Evolutionary conservation across 768 basidiomycete genomes (phyloP).

Genomic region (Mrakia gelida): DNA sequence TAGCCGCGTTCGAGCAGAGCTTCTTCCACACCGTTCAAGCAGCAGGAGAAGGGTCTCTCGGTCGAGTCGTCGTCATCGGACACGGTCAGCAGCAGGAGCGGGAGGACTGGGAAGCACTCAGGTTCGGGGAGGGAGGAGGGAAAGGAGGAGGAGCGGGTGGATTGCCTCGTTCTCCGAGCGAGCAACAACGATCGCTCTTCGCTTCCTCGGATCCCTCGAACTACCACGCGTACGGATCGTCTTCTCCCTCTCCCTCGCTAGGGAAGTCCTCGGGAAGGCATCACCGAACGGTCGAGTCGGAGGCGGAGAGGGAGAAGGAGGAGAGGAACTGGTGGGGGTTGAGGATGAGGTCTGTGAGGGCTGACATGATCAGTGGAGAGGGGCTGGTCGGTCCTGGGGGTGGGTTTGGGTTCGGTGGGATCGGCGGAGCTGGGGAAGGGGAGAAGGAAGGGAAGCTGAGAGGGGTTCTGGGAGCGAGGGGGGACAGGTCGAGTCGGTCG

Average conservation of each 20-base stretch:
- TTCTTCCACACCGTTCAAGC: not conserved
- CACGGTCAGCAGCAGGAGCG: too few relatives aligned
- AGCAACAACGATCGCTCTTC: slow-evolving; percentile 31
- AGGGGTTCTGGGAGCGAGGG: not conserved
- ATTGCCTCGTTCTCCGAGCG: slow-evolving; percentile 49
- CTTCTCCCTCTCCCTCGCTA: not conserved
- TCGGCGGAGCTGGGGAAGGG: not conserved
- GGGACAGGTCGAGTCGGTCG: not conserved
- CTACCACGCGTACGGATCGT: not conserved
- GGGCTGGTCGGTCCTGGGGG: not conserved
- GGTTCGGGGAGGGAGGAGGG: not conserved
- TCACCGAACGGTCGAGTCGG: slow-evolving; percentile 41
- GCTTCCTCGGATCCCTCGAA: slow-evolving; percentile 40
- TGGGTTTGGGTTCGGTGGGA: not conserved
- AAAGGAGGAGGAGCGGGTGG: too few relatives aligned
- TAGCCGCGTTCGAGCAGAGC: slow-evolving; percentile 55
- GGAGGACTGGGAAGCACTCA: too few relatives aligned
- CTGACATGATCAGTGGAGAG: slow-evolving; percentile 32
- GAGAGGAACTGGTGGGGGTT: slow-evolving; percentile 71
- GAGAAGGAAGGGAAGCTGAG: not conserved
- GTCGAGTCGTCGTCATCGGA: not conserved
- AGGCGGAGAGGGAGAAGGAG: slow-evolving; percentile 55
- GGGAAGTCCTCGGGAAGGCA: slow-evolving; percentile 25
- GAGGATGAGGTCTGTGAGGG: slow-evolving; percentile 57
- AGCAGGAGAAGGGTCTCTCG: too few relatives aligned